A percentile compares a stretch with the other conserved stretches of the same genome.
Evolutionary conservation across 1,284 basidiomycete genomes (phyloP).

Genomic region (Lentinus polychrous): DNA sequence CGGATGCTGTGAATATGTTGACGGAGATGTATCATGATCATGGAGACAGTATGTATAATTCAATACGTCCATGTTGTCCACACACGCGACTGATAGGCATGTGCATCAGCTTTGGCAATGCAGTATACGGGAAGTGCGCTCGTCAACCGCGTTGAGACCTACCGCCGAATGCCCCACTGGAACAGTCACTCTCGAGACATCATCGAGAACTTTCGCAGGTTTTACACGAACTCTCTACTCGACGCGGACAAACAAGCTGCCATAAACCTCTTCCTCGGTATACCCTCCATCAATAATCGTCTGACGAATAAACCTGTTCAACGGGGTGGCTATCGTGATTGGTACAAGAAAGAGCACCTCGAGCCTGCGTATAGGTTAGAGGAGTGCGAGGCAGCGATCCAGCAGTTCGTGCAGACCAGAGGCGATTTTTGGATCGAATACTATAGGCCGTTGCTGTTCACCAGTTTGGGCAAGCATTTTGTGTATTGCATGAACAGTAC

Average conservation of each 20-base stretch:
- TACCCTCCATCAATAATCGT: slow-evolving; percentile 48
- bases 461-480: slow-evolving; percentile 77
- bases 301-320: slow-evolving; percentile 32
- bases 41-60: slow-evolving; percentile 68
- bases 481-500: slow-evolving; percentile 86
- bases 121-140: slow-evolving; percentile 97
- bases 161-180: slow-evolving; percentile 95
- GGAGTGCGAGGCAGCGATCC: slow-evolving; percentile 48
- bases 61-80: background rate
- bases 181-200: slow-evolving; percentile 97
- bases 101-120: slow-evolving; percentile 78
- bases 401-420: slow-evolving; percentile 49
- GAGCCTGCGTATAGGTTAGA: slow-evolving; percentile 52
- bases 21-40: slow-evolving; percentile 99
- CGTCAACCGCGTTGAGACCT: slow-evolving; percentile 96
- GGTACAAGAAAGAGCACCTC: slow-evolving; percentile 75
- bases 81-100: background rate
- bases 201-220: slow-evolving; percentile 92
- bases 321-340: slow-evolving; percentile 65
- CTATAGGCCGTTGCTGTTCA: slow-evolving; percentile 82
- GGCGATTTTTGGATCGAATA: slow-evolving; percentile 88
- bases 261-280: slow-evolving; percentile 94
- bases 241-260: slow-evolving; percentile 98
- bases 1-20: slow-evolving; percentile 93
- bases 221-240: slow-evolving; percentile 92